Conservation (phyloP, 179 eudicot species). For the Monotropa hypopitys region DNA sequence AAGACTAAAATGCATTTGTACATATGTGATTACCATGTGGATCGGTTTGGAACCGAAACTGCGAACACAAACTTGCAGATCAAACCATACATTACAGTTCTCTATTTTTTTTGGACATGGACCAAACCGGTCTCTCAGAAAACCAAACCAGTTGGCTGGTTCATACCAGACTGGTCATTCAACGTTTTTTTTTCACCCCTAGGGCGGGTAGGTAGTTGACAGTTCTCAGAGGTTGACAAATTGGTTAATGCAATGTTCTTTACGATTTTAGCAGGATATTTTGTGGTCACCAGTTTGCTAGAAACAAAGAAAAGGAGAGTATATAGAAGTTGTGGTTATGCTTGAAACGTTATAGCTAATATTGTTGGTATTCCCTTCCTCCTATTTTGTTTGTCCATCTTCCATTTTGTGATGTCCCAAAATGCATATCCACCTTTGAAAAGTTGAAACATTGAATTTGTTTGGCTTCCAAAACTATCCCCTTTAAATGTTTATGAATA, state of each 20-base stretch:
- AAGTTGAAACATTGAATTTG: not conserved
- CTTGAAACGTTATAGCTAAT: not conserved
- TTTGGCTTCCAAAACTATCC: not conserved
- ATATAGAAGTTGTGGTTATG: not conserved
- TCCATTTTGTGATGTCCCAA: not conserved
- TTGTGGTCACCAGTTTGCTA: not conserved
- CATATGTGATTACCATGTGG: too few species aligned
- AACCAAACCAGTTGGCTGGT: too few species aligned
- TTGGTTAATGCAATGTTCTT: not conserved
- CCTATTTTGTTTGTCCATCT: not conserved
- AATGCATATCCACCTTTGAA: not conserved
- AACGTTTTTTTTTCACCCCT: too few species aligned
- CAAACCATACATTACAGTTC: too few species aligned
- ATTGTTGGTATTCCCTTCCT: not conserved
- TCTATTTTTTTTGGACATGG: too few species aligned
- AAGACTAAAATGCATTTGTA: too few species aligned
- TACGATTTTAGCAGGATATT: not conserved
- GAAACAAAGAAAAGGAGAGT: not conserved
- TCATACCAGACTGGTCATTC: too few species aligned
- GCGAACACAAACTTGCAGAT: too few species aligned
- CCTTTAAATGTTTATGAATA: not conserved
- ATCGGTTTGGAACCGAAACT: too few species aligned
- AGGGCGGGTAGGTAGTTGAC: too few species aligned
- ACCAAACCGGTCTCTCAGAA: too few species aligned
- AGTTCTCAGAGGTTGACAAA: not conserved